phyloP scores from a whole-genome alignment of 305 asterid species.

The Fraxinus latifolia region DNA sequence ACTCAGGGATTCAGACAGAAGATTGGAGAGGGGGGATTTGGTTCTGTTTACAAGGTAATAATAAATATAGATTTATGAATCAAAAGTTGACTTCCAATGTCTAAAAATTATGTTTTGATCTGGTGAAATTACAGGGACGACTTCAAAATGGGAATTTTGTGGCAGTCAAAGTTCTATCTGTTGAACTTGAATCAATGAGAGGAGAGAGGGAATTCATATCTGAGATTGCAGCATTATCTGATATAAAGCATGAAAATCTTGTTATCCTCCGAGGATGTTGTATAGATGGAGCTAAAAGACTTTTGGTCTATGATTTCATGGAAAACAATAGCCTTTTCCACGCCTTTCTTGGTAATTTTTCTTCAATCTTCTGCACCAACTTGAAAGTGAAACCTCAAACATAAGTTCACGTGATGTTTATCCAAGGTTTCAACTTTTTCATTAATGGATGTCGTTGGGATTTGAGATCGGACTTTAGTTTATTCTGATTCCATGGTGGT shows the following conservation, averaged over 20 bases:
- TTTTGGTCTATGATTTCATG: constrained; percentile 66
- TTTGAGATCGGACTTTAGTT: not conserved
- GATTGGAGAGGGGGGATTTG: constrained; percentile 75
- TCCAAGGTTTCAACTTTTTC: not conserved
- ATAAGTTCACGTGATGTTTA: not conserved
- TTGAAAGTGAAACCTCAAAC: not conserved
- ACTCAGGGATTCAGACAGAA: constrained; percentile 67
- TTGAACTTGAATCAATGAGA: constrained; percentile 56
- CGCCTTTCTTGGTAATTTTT: constrained; percentile 48
- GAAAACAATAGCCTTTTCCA: constrained; percentile 62
- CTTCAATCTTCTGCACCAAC: not conserved
- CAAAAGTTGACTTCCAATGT: not conserved
- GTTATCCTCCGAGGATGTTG: constrained; percentile 69
- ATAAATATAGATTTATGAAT: not conserved
- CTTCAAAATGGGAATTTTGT: constrained; percentile 44
- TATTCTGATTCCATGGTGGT: not conserved
- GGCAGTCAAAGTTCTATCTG: constrained; percentile 58
- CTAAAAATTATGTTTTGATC: not conserved
- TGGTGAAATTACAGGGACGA: constrained; percentile 46
- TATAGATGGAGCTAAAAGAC: constrained; percentile 55
- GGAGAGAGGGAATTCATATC: constrained; percentile 70
- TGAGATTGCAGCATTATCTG: constrained; percentile 61
- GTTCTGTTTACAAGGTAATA: constrained; percentile 67
- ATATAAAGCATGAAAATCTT: constrained; percentile 59
- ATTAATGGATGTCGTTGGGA: not conserved